These are phyloP conservation scores for Ceratopteris richardii DNA, from an alignment of 75 land plant genomes.

Conservation along the genomic window DNA sequence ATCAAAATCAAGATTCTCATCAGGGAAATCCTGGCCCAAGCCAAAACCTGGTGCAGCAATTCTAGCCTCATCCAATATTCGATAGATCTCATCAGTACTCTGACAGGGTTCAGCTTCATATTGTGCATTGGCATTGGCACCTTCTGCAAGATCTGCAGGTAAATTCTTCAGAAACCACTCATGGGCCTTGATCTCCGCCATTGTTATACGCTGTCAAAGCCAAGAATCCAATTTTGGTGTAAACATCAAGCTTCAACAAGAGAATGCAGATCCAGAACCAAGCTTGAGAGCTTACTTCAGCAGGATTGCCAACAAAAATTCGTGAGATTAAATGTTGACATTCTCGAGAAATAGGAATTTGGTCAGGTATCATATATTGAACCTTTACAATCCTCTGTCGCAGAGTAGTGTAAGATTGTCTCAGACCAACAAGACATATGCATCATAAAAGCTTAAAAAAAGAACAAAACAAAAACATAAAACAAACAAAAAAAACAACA, in stretches of 20 bases:
- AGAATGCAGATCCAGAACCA: no score
- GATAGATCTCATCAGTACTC: constrained; percentile 59
- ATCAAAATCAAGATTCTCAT: constrained; percentile 10
- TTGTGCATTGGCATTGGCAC: constrained; percentile 25
- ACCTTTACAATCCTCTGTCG: constrained; percentile 11
- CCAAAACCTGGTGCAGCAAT: constrained; percentile 7
- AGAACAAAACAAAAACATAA: no score
- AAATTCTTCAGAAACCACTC: constrained; percentile 71
- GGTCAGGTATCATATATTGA: constrained; percentile 7
- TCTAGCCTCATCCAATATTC: constrained; percentile 47
- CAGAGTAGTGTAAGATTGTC: no score
- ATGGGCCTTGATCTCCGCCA: constrained; percentile 63
- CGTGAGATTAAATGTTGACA: constrained; percentile 6
- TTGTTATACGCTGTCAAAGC: constrained; percentile 44
- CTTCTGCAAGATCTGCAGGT: constrained; percentile 51
- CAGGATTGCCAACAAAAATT: constrained; percentile 13
- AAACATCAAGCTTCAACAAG: no score
- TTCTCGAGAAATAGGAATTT: constrained; percentile 2
- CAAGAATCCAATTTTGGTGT: background rate
- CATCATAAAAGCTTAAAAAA: no score
- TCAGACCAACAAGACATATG: no score
- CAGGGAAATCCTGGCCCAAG: background rate
- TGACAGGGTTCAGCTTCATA: constrained; percentile 25
- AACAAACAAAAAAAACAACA: no score
- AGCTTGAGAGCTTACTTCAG: constrained; percentile 4